Evolutionary conservation across 2,329 filamentous ascomycete genomes (phyloP).

Genomic region (Shiraia bambusicola): DNA sequence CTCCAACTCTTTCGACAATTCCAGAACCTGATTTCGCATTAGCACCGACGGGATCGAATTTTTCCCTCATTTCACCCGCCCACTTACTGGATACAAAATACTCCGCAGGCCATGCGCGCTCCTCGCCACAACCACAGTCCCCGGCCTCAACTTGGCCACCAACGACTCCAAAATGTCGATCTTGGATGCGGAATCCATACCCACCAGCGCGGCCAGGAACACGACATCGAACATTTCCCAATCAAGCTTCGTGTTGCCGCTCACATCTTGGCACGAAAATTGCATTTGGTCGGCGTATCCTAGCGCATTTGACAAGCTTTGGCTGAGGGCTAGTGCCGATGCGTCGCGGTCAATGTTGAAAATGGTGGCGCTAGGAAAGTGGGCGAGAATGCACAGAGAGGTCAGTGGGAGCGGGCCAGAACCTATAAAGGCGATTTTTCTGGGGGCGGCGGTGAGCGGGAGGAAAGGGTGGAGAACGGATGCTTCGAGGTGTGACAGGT

Average conservation of each 20-base stretch:
- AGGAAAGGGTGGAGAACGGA: constrained; percentile 44
- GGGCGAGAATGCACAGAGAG: constrained; percentile 47
- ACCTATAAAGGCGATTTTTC: constrained; percentile 52
- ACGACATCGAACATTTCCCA: constrained; percentile 49
- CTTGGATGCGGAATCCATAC: constrained; percentile 47
- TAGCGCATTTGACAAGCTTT: constrained; percentile 33
- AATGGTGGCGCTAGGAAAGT: constrained; percentile 35
- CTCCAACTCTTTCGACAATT: constrained; percentile 38
- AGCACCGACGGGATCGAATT: too few relatives aligned
- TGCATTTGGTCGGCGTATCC: constrained; percentile 39
- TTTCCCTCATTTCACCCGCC: too few relatives aligned
- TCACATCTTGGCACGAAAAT: constrained; percentile 44
- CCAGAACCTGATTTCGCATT: constrained; percentile 39
- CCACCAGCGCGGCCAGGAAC: constrained; percentile 55
- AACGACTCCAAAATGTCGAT: constrained; percentile 44
- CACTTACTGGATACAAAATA: constrained; percentile 52
- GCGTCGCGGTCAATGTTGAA: constrained; percentile 49
- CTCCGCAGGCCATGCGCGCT: constrained; percentile 50
- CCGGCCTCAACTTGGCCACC: constrained; percentile 44
- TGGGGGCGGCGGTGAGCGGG: constrained; percentile 15
- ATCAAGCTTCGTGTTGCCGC: constrained; percentile 5
- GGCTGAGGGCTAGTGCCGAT: constrained; percentile 40
- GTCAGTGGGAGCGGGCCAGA: constrained; percentile 55
- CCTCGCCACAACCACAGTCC: constrained; percentile 50
- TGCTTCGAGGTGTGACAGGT: constrained; percentile 52